Evolutionary conservation across 352 stramenopile genomes (phyloP).

Genomic region (Phytophthora brassicae): DNA sequence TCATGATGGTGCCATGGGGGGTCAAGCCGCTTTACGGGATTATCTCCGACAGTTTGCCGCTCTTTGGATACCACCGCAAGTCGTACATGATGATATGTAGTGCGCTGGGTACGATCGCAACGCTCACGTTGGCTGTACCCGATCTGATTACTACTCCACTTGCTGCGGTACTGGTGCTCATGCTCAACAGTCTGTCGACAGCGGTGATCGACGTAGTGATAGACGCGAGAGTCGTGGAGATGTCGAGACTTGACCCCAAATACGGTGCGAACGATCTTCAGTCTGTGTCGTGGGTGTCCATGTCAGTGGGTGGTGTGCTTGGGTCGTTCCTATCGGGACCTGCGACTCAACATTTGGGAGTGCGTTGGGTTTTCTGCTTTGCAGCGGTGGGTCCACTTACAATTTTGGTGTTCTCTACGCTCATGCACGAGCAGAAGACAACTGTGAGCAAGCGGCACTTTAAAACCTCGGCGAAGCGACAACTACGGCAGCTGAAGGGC

Average conservation of each 20-base stretch:
- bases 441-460: slow-evolving; percentile 50
- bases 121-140: slow-evolving; percentile 60
- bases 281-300: slow-evolving; percentile 94
- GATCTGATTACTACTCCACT: slow-evolving; percentile 58
- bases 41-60: slow-evolving; percentile 92
- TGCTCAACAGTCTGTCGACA: slow-evolving; percentile 87
- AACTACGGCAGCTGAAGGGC: slow-evolving; percentile 66
- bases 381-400: slow-evolving; percentile 88
- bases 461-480: slow-evolving; percentile 47
- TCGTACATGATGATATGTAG: slow-evolving; percentile 94
- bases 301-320: slow-evolving; percentile 91
- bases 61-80: slow-evolving; percentile 94
- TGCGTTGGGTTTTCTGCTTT: slow-evolving; percentile 92
- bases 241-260: slow-evolving; percentile 84
- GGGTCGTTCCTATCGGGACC: slow-evolving; percentile 92
- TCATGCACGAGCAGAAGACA: slow-evolving; percentile 85
- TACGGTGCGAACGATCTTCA: slow-evolving; percentile 93
- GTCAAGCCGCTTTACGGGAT: slow-evolving; percentile 97
- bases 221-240: slow-evolving; percentile 96
- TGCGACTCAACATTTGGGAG: slow-evolving; percentile 89
- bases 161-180: slow-evolving; percentile 56
- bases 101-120: slow-evolving; percentile 55
- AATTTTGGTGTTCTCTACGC: slow-evolving; percentile 87
- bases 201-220: slow-evolving; percentile 96
- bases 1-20: slow-evolving; percentile 80